These are phyloP conservation scores for Saccharomycopsis capsularis DNA, from an alignment of 805 yeast genomes.

Conservation along the genomic window DNA sequence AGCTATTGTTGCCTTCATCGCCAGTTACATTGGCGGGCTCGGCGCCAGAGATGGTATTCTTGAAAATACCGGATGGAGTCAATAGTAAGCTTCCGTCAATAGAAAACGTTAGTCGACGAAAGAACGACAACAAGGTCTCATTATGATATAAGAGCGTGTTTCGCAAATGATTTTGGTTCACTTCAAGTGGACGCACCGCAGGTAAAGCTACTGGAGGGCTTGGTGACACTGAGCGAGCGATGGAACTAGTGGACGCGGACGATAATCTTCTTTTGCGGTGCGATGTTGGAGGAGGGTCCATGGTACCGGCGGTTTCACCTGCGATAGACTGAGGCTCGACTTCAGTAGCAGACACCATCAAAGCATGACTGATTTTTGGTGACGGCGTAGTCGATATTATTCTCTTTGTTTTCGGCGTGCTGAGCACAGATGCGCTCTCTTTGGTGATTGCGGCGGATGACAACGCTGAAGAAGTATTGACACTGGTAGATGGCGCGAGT, in stretches of 20 bases:
- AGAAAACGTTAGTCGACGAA: constrained; percentile 77
- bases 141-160: constrained; percentile 61
- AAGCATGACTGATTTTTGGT: background rate
- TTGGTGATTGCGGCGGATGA: background rate
- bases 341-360: background rate
- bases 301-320: background rate
- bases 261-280: constrained; percentile 37
- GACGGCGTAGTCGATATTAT: constrained; percentile 4
- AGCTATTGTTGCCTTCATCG: no score
- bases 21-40: no score
- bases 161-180: constrained; percentile 26
- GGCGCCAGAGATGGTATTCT: constrained; percentile 28
- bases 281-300: constrained; percentile 23
- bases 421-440: constrained; percentile 20
- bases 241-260: constrained; percentile 32
- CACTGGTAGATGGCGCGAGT: background rate
- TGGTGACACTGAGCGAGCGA: constrained; percentile 27
- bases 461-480: background rate
- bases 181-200: constrained; percentile 38
- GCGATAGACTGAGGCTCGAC: no score
- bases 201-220: constrained; percentile 34
- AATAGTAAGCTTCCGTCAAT: constrained; percentile 83
- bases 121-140: constrained; percentile 85
- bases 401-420: constrained; percentile 15
- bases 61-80: constrained; percentile 69